Percentiles rank a stretch among this genome's conserved stretches.
phyloP scores from a whole-genome alignment of 495 filamentous ascomycete species.

The Aspergillus cavernicola region DNA sequence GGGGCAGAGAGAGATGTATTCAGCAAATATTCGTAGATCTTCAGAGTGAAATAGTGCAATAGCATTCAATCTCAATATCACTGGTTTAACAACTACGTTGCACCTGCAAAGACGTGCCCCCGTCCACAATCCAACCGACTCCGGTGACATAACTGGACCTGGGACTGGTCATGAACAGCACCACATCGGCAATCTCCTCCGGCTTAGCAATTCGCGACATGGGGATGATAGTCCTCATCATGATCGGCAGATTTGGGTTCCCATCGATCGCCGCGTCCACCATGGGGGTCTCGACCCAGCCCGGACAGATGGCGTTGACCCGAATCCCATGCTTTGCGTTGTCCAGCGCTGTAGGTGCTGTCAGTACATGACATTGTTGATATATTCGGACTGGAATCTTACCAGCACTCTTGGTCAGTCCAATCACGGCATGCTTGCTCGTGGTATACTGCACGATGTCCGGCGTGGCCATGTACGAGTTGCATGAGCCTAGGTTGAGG shows the following conservation, averaged over 20 bases:
- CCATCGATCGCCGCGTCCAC: conserved; percentile 17
- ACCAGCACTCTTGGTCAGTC: conserved; percentile 25
- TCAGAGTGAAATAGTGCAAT: too few relatives aligned
- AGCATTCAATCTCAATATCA: too few relatives aligned
- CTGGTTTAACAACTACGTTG: background rate
- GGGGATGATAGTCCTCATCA: conserved; percentile 19
- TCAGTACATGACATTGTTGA: conserved; percentile 19
- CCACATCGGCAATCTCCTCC: conserved; percentile 42
- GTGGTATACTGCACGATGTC: conserved; percentile 33
- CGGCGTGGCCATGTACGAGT: conserved; percentile 25
- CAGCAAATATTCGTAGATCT: too few relatives aligned
- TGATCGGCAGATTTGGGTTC: conserved; percentile 18
- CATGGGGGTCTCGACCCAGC: conserved; percentile 42
- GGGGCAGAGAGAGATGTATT: background rate
- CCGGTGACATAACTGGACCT: conserved; percentile 36
- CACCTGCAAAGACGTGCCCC: conserved; percentile 7
- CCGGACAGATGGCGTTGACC: conserved; percentile 43
- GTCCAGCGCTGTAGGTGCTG: conserved; percentile 24
- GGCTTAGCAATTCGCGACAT: conserved; percentile 32
- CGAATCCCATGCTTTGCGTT: conserved; percentile 29
- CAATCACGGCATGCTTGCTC: conserved; percentile 42
- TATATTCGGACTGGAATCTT: background rate
- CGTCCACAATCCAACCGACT: conserved; percentile 24
- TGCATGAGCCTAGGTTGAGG: conserved; percentile 37
- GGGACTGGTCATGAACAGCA: conserved; percentile 40